A percentile compares a stretch with the other conserved stretches of the same genome.
Evolutionary conservation across 1,284 basidiomycete genomes (phyloP).

Genomic region (Ceratobasidium sp.): DNA sequence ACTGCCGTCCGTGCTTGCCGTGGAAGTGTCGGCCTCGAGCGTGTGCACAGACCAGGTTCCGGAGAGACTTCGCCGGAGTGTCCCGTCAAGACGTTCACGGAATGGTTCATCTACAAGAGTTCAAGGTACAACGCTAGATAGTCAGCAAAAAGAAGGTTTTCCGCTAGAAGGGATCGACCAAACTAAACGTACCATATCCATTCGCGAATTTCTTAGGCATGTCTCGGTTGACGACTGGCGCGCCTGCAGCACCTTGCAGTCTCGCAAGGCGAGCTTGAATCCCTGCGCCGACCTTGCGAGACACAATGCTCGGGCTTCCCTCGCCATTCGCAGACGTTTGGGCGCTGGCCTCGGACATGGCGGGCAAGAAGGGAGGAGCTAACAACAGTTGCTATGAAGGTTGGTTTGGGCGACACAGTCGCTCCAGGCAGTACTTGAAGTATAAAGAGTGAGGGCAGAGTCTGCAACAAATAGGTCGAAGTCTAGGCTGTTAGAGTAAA

Average conservation of each 20-base stretch:
- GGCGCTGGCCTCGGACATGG: conserved; percentile 10
- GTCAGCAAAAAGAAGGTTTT: not conserved
- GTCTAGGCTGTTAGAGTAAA: conserved; percentile 2
- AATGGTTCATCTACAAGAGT: conserved; percentile 28
- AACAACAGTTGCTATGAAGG: conserved; percentile 13
- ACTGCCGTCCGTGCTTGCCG: conserved; percentile 26
- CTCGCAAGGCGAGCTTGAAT: conserved; percentile 30
- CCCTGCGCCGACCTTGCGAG: conserved; percentile 29
- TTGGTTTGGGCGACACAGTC: conserved; percentile 19
- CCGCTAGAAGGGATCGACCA: not conserved
- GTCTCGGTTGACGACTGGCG: conserved; percentile 18
- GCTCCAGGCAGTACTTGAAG: conserved; percentile 9
- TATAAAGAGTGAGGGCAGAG: conserved; percentile 1
- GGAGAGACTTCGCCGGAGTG: conserved; percentile 29
- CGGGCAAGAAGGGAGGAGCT: not conserved
- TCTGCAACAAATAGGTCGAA: not conserved
- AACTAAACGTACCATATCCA: conserved; percentile 15
- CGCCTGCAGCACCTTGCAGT: conserved; percentile 26
- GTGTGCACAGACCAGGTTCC: conserved; percentile 25
- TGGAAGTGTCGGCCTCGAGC: conserved; percentile 7
- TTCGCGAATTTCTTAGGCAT: conserved; percentile 29
- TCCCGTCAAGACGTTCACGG: conserved; percentile 28
- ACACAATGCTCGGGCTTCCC: conserved; percentile 24
- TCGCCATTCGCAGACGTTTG: conserved; percentile 6
- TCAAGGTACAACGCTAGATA: not conserved